Conservation (phyloP, 352 stramenopile species). For the Phytopythium ostracodes region DNA sequence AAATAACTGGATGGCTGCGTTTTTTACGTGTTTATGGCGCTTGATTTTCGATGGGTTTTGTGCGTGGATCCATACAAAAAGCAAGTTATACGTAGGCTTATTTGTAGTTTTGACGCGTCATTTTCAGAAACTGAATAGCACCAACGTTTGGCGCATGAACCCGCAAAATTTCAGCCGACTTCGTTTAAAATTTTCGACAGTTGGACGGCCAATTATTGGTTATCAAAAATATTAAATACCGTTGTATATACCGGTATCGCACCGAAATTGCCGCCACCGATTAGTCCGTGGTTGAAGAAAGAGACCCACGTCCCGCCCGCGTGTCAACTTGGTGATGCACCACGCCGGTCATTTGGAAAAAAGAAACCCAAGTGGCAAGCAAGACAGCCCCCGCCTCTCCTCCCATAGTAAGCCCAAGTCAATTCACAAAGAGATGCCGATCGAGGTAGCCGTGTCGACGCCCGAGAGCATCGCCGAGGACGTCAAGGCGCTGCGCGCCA, state of each 20-base stretch:
- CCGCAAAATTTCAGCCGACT: no score
- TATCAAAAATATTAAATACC: background rate
- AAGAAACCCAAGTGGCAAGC: slow-evolving; percentile 1
- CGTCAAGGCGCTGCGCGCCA: slow-evolving; percentile 41
- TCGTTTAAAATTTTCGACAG: background rate
- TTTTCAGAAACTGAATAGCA: no score
- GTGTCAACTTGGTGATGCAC: background rate
- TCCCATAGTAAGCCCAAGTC: background rate
- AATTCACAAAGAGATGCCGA: background rate
- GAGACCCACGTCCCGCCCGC: no score
- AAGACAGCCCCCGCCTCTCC: no score
- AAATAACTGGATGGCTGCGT: background rate
- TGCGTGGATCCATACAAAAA: no score
- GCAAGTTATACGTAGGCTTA: no score
- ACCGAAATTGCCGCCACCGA: background rate
- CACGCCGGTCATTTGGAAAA: background rate
- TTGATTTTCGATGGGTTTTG: no score
- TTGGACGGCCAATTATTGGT: background rate
- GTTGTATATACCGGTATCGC: background rate
- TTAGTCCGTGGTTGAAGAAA: slow-evolving; percentile 3
- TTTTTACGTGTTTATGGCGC: no score
- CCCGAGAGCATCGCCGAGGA: slow-evolving; percentile 34
- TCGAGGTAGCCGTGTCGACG: slow-evolving; percentile 10
- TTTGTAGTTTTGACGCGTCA: no score
- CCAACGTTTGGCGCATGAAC: background rate